Base-by-base conservation (phyloP, 495 filamentous ascomycete species). In the Hyaloscypha variabilis region DNA sequence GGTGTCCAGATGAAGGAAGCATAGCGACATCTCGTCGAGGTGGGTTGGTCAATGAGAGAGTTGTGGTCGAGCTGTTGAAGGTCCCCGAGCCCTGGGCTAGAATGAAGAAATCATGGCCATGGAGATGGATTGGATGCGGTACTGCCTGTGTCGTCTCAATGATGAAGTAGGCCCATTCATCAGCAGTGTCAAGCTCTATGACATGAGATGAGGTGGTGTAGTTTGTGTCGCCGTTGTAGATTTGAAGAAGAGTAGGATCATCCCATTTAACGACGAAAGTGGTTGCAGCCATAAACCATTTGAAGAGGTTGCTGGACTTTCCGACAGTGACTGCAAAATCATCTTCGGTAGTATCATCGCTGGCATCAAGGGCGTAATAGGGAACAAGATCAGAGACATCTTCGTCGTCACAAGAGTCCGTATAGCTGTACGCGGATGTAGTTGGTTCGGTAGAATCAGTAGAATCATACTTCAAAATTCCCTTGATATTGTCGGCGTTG, bases 81-180 rank as follows among this genome's bases (percentile, higher is more conserved):
- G 73, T 76, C 30, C 67, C 73, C 4, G 56, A 66, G 39, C 76
- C 78, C 59, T 87, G 79, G 11, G 78, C 76, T 11, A 89, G 71
- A 21, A 88, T 74, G 55, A 67, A 79, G 75, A 88, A 89, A 67
- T 88, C 80, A 64, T 89, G 79, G 14, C 51, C 84, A 71, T 86
- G 83, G 13, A 88, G 76, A 65, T 90, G 87, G 72, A 88, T 83
- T 0, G 87, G 87, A 60, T 90, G 88, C 63, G 79, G 77, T 42
- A 84, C 83, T 66, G 77, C 75, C 51, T 87, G 83, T 51, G 81
- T 75, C 70, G 88, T 88, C 72, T 89, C 85, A 58, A 89, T 77
- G 26, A 90, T 72, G 29, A 90, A 71, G 61, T 88, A 85, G 36
- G 88, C 82, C n/a, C 79, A 28, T 77, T 79, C 69, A 10, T 77